Conservation (phyloP, 78 protist genomes). For the Polysphondylium violaceum region DNA sequence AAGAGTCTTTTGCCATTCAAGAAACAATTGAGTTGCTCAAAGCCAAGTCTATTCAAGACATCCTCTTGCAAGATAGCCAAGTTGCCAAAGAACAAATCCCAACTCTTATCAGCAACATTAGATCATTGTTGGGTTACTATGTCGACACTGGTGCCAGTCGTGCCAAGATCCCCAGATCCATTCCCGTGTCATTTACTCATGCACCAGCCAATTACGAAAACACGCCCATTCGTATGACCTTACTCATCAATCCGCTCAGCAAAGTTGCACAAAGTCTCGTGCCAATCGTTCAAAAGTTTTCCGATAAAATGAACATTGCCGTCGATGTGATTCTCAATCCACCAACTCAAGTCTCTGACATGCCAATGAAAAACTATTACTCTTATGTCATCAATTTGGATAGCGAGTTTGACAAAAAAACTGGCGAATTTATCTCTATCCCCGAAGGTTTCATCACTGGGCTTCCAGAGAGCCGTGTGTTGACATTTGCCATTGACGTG, state of each 20-base stretch:
- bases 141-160: neutral
- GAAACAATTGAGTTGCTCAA: neutral
- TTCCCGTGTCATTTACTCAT: slow-evolving; percentile 34
- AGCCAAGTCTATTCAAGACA: neutral
- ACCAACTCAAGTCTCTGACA: slow-evolving; percentile 26
- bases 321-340: slow-evolving; percentile 53
- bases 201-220: neutral
- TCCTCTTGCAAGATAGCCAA: neutral
- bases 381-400: slow-evolving; percentile 32
- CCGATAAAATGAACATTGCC: slow-evolving; percentile 22
- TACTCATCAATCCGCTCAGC: slow-evolving; percentile 74
- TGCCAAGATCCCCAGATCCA: neutral
- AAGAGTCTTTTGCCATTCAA: neutral
- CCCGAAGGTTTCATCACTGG: slow-evolving; percentile 32
- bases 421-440: slow-evolving; percentile 1
- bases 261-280: slow-evolving; percentile 60
- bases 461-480: slow-evolving; percentile 63
- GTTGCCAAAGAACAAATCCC: neutral
- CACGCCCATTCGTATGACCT: neutral
- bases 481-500: slow-evolving; percentile 75
- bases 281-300: slow-evolving; percentile 45
- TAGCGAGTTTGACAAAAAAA: neutral
- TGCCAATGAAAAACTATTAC: slow-evolving; percentile 72
- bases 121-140: slow-evolving; percentile 12
- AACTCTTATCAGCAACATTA: neutral